Base-by-base conservation (phyloP, 1,284 basidiomycete species). In the Phylloboletellus chloephorus region DNA sequence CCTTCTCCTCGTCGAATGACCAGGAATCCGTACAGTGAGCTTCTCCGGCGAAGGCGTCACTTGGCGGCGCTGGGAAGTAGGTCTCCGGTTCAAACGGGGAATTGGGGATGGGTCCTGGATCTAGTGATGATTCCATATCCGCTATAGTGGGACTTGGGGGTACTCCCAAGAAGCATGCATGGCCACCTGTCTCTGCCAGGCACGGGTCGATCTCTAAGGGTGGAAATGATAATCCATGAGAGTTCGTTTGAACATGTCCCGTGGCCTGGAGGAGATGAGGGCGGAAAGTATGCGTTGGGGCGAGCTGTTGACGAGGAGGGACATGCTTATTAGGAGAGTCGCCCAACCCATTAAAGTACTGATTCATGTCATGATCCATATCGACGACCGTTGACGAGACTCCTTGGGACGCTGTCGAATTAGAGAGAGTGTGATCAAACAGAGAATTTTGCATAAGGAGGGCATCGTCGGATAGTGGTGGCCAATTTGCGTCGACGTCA, bases 261-360 rank as follows among this genome's bases (percentile, higher is more conserved):
- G 13, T 7, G 21, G 39, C 17, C 10, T 38, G 52, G 10, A 41
- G 26, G 7, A 38, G 30, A 31, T 38, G 42, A 35, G 37, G 41
- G 13, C 35, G 41, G 30, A 43, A 39, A 3, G 52, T 12, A 25
- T 44, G 30, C 3, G 28, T 32, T 7, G 44, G 44, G 29, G 31
- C 1, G n/a, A 10, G 22, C 3, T 29, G 39, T 31, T 24, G 48
- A 38, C 32, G 22, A 23, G 36, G 32, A 31, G 31, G 17, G 20
- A 9, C 11, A 7, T 30, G 25, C 20, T 51, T 60, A 21, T 33
- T 33, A 8, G 53, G 58, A 21, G 60, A 49, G 33, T 50, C 50
- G 10, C 41, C 30, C 10, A 64, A 29, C 13, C 55, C 60, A 31
- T 60, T 58, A 20, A 60, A 46, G 33, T 49, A 63, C 32, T 43